These are phyloP conservation scores for Clonostachys chloroleuca DNA, from an alignment of 2,329 filamentous ascomycete species.

Conservation along the genomic window DNA sequence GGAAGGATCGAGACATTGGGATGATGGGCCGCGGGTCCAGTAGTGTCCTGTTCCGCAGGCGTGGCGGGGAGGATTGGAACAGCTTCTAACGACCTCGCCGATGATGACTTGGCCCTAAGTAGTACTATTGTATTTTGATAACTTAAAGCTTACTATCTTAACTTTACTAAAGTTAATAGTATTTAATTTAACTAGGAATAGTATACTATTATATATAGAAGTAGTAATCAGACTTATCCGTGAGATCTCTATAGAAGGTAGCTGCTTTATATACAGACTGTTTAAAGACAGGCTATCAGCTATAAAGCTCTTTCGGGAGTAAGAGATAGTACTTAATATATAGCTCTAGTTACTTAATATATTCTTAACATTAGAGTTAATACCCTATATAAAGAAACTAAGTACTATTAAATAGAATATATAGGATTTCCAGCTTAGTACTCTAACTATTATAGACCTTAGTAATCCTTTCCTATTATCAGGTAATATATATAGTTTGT, in stretches of 20 bases:
- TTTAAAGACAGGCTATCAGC: slow-evolving; percentile 32
- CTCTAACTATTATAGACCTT: slow-evolving; percentile 54
- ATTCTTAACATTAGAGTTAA: slow-evolving; percentile 39
- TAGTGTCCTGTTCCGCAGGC: no score
- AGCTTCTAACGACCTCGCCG: no score
- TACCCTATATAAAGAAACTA: slow-evolving; percentile 1
- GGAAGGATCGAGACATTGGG: no score
- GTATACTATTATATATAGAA: slow-evolving; percentile 53
- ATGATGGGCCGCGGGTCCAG: no score
- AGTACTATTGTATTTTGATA: no score
- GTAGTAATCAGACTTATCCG: slow-evolving; percentile 51
- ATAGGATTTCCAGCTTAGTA: slow-evolving; percentile 15
- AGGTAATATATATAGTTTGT: slow-evolving; percentile 64
- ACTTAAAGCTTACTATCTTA: slow-evolving; percentile 48
- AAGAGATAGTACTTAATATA: slow-evolving; percentile 45
- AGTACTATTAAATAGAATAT: slow-evolving; percentile 1
- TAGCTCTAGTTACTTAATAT: slow-evolving; percentile 44
- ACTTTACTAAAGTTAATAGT: slow-evolving; percentile 59
- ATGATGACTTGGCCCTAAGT: no score
- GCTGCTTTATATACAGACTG: slow-evolving; percentile 40
- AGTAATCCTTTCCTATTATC: slow-evolving; percentile 67
- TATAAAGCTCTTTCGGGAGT: slow-evolving; percentile 36
- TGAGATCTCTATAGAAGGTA: slow-evolving; percentile 38
- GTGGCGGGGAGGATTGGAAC: no score
- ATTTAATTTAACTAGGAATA: slow-evolving; percentile 26